These are phyloP conservation scores for Mycena rosella DNA, from an alignment of 768 basidiomycete species.

Conservation along the genomic window DNA sequence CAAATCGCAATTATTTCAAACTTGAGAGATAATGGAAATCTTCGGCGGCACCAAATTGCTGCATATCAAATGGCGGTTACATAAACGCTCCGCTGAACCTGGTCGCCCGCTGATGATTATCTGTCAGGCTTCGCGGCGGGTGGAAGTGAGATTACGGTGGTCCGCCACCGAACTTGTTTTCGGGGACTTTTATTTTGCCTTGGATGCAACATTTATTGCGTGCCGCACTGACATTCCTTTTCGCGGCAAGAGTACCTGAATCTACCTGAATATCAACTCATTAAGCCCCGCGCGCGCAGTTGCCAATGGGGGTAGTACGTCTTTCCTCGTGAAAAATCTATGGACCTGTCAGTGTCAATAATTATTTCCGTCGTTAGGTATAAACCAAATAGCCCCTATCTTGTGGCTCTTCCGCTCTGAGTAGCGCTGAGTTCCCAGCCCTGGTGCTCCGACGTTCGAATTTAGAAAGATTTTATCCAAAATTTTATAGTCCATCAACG, in stretches of 20 bases:
- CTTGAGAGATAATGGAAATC: neutral
- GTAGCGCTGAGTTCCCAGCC: too few relatives aligned
- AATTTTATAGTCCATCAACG: too few relatives aligned
- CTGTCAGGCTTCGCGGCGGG: too few relatives aligned
- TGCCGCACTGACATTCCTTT: too few relatives aligned
- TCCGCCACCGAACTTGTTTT: too few relatives aligned
- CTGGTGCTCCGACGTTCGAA: neutral
- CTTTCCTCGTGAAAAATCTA: slow-evolving; percentile 10
- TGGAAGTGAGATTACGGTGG: too few relatives aligned
- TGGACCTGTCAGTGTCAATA: slow-evolving; percentile 20
- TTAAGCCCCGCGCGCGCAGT: too few relatives aligned
- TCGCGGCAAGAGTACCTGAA: too few relatives aligned
- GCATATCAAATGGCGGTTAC: neutral
- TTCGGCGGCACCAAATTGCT: neutral
- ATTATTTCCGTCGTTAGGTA: neutral
- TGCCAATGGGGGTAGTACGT: neutral
- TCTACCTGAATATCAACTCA: too few relatives aligned
- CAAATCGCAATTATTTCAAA: too few relatives aligned
- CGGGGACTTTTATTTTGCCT: too few relatives aligned
- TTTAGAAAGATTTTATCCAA: neutral
- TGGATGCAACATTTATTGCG: too few relatives aligned
- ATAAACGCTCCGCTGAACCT: neutral
- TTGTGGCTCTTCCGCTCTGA: neutral
- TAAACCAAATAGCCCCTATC: neutral
- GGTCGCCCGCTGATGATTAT: neutral